Conservation (phyloP, 768 basidiomycete species). For the Dentipellis sp. region DNA sequence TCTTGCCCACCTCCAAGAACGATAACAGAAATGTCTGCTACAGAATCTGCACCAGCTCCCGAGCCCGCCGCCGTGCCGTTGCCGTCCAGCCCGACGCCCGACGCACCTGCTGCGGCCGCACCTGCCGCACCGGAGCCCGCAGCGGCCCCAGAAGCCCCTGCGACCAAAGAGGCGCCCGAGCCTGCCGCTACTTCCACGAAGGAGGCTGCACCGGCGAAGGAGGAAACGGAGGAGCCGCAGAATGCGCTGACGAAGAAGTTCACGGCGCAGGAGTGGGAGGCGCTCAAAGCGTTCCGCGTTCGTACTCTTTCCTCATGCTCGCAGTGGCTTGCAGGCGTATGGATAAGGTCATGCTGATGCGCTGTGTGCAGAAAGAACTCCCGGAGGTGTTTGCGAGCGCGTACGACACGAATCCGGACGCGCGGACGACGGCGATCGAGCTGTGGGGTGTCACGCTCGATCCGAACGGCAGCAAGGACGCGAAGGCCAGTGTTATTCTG, state of each 20-base stretch:
- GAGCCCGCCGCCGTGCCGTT: slow-evolving; percentile 6
- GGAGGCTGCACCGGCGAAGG: not conserved
- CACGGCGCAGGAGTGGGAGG: slow-evolving; percentile 62
- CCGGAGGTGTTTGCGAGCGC: slow-evolving; percentile 48
- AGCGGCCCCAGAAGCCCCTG: slow-evolving; percentile 5
- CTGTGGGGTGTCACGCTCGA: slow-evolving; percentile 71
- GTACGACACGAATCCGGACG: slow-evolving; percentile 48
- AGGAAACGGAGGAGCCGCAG: slow-evolving; percentile 45
- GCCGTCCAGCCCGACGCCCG: slow-evolving; percentile 10
- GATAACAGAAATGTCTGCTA: slow-evolving; percentile 4
- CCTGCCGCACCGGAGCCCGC: not conserved
- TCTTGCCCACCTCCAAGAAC: slow-evolving; percentile 6
- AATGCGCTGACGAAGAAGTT: slow-evolving; percentile 63
- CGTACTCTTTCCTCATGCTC: slow-evolving; percentile 13
- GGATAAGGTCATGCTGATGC: slow-evolving; percentile 17
- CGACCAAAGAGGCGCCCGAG: slow-evolving; percentile 7
- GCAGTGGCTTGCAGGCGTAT: not conserved
- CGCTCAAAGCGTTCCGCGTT: slow-evolving; percentile 61
- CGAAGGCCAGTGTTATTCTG: slow-evolving; percentile 63
- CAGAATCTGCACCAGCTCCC: slow-evolving; percentile 2
- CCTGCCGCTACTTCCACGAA: slow-evolving; percentile 5
- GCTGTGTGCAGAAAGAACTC: slow-evolving; percentile 24
- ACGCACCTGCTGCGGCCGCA: slow-evolving; percentile 7
- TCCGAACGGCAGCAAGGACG: slow-evolving; percentile 45
- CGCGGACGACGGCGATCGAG: slow-evolving; percentile 37